Percentiles rank a stretch among this genome's conserved stretches.
Evolutionary conservation across 2,329 filamentous ascomycete genomes (phyloP).

Genomic region (Didymosphaeria variabile): DNA sequence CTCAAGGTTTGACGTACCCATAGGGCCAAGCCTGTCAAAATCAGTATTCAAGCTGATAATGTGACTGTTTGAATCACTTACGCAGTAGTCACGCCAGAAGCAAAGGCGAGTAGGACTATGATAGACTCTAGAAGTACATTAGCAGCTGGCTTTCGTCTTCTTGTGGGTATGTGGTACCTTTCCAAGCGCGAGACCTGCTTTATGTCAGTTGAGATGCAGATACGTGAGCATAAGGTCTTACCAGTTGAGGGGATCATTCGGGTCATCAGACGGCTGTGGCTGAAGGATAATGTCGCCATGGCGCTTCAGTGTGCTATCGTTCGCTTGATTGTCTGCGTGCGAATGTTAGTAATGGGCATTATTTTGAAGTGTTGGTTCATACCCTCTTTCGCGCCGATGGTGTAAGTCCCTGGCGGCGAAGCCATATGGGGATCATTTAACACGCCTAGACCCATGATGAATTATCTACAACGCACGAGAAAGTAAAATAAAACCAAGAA

Average conservation of each 20-base stretch:
- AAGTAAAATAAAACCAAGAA: slow-evolving; percentile 1
- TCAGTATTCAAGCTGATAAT: slow-evolving; percentile 3
- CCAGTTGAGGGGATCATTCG: slow-evolving; percentile 78
- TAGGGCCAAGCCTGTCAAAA: slow-evolving; percentile 49
- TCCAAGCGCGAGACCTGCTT: slow-evolving; percentile 31
- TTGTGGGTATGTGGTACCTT: slow-evolving; percentile 19
- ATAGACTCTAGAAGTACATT: slow-evolving; percentile 30
- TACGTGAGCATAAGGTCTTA: slow-evolving; percentile 20
- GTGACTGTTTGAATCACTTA: slow-evolving; percentile 15
- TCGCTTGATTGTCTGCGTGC: slow-evolving; percentile 23
- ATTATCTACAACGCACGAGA: neutral
- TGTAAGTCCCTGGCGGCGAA: slow-evolving; percentile 42
- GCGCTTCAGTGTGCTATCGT: slow-evolving; percentile 46
- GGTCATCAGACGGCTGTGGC: slow-evolving; percentile 89
- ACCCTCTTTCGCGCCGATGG: slow-evolving; percentile 29
- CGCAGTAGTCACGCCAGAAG: slow-evolving; percentile 45
- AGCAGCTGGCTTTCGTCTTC: neutral
- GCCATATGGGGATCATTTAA: slow-evolving; percentile 42
- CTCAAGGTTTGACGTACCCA: slow-evolving; percentile 28
- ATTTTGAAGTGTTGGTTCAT: slow-evolving; percentile 9
- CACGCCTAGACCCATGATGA: slow-evolving; percentile 43
- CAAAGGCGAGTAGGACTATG: slow-evolving; percentile 45
- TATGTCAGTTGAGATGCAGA: slow-evolving; percentile 25
- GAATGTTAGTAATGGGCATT: neutral
- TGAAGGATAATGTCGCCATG: slow-evolving; percentile 79